Evolutionary conservation across 169 alveolate species (phyloP).

Genomic region (Plasmodium sp.): DNA sequence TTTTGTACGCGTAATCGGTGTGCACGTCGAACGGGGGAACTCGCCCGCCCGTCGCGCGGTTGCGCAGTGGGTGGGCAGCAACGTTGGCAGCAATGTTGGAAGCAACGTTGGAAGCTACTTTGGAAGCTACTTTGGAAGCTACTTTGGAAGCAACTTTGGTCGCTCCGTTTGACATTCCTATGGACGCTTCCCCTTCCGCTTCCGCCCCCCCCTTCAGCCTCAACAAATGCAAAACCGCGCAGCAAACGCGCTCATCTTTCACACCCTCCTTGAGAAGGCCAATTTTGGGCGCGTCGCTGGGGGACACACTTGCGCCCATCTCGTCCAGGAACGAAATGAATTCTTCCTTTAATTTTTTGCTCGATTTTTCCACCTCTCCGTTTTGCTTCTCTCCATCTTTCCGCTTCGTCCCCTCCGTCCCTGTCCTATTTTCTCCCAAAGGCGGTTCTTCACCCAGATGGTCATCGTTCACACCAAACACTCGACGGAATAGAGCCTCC

Average conservation of each 20-base stretch:
- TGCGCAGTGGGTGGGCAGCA: background rate
- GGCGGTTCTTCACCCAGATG: background rate
- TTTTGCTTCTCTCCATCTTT: background rate
- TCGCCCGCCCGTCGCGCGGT: background rate
- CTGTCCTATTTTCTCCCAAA: background rate
- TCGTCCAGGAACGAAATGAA: background rate
- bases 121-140: background rate
- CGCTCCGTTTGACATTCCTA: background rate
- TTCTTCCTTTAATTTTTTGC: background rate
- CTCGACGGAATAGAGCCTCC: background rate
- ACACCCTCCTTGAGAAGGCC: background rate
- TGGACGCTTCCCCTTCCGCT: background rate
- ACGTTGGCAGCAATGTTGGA: no score
- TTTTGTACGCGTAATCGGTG: conserved; percentile 66
- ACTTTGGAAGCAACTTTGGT: background rate
- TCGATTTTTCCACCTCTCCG: background rate
- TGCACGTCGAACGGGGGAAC: conserved; percentile 9
- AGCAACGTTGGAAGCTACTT: no score
- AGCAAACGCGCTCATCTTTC: conserved; percentile 4
- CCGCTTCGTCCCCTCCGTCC: background rate
- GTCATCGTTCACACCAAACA: background rate
- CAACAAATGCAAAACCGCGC: background rate
- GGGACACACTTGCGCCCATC: background rate
- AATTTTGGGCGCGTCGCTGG: conserved; percentile 3
- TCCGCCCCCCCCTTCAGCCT: background rate